Percentiles rank a stretch among this genome's conserved stretches.
Evolutionary conservation across 306 rosid species (phyloP).

Genomic region (Trifolium dubium): DNA sequence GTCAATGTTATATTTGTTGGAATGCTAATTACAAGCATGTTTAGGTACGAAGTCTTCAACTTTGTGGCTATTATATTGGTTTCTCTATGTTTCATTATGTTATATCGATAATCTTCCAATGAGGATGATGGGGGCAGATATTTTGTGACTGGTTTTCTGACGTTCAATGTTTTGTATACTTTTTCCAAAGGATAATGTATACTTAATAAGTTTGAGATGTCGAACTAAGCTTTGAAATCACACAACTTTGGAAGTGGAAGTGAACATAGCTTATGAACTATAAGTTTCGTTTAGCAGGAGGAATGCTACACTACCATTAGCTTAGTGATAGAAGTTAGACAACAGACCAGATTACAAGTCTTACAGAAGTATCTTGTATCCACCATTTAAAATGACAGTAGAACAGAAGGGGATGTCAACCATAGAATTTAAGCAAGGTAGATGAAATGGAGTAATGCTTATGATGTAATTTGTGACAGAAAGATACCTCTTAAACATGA

Average conservation of each 20-base stretch:
- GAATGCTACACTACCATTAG: not conserved
- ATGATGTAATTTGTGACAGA: not conserved
- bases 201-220: not conserved
- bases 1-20: conserved; percentile 93
- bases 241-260: not conserved
- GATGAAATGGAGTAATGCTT: conserved; percentile 11
- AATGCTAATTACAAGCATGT: conserved; percentile 97
- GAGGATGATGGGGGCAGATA: conserved; percentile 3
- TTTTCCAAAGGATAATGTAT: not conserved
- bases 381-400: not conserved
- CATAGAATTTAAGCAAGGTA: not conserved
- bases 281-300: not conserved
- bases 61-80: conserved; percentile 20
- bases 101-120: not conserved
- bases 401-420: not conserved
- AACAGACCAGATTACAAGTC: not conserved
- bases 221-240: not conserved
- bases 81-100: conserved; percentile 8
- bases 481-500: not conserved
- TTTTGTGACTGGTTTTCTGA: conserved; percentile 32
- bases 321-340: conserved; percentile 10
- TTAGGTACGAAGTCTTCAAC: conserved; percentile 68
- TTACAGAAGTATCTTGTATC: not conserved
- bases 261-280: not conserved
- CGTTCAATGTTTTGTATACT: conserved; percentile 7